These are phyloP conservation scores for Monsonia emarginata DNA, from an alignment of 441 rosid genomes.

Conservation along the genomic window DNA sequence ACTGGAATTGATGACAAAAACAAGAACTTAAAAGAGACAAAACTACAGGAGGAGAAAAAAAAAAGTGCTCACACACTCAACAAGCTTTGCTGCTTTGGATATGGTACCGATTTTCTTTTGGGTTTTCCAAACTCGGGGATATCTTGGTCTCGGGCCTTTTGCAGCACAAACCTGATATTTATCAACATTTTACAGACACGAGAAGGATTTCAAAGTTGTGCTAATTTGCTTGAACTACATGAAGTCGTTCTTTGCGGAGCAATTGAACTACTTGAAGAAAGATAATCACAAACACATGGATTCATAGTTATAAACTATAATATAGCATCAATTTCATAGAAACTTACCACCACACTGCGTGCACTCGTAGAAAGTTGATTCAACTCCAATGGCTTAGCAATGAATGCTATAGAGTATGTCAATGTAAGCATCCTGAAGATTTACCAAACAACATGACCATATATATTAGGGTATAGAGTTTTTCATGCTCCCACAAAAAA, in stretches of 20 bases:
- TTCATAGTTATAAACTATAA: neutral
- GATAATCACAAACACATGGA: neutral
- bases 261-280: neutral
- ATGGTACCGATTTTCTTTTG: conserved; percentile 60
- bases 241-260: neutral
- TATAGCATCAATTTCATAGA: neutral
- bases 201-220: neutral
- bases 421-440: conserved; percentile 49
- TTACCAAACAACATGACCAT: neutral
- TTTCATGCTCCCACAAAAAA: neutral
- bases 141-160: conserved; percentile 86
- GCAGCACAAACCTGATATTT: conserved; percentile 60
- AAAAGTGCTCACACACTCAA: conserved; percentile 42
- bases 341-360: conserved; percentile 44
- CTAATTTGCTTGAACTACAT: neutral
- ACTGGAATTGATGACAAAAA: neutral
- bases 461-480: neutral
- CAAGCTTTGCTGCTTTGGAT: conserved; percentile 70
- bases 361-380: conserved; percentile 20
- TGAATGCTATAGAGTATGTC: conserved; percentile 37
- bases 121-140: conserved; percentile 85
- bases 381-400: conserved; percentile 32
- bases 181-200: conserved; percentile 4
- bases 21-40: neutral
- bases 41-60: neutral